These are phyloP conservation scores for Elongisporangium anandrum DNA, from an alignment of 352 stramenopile species.

Conservation along the genomic window DNA sequence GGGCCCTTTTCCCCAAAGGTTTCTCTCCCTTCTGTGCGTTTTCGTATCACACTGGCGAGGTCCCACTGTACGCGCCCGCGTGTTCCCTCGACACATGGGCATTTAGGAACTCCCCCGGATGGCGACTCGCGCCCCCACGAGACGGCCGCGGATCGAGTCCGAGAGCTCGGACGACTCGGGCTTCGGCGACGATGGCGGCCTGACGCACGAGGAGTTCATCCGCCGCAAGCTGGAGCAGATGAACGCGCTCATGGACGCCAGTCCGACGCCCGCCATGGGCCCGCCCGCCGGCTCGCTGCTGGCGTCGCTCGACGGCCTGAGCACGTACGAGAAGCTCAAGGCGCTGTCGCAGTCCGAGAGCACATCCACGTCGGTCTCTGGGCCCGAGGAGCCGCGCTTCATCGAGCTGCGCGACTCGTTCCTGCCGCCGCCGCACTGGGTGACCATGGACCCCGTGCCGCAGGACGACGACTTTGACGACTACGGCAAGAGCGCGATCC, in stretches of 20 bases:
- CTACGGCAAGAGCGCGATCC: neutral
- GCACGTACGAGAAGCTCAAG: slow-evolving; percentile 50
- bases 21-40: neutral
- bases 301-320: slow-evolving; percentile 16
- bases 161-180: slow-evolving; percentile 42
- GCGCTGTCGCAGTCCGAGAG: slow-evolving; percentile 41
- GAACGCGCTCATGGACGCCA: slow-evolving; percentile 35
- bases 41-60: neutral
- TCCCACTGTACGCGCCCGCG: neutral
- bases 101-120: slow-evolving; percentile 1
- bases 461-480: slow-evolving; percentile 2
- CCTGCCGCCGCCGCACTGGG: slow-evolving; percentile 7
- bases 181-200: slow-evolving; percentile 36
- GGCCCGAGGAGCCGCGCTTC: neutral
- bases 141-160: slow-evolving; percentile 15
- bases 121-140: neutral
- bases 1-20: neutral
- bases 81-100: neutral
- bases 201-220: slow-evolving; percentile 45
- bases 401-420: slow-evolving; percentile 23
- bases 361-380: neutral
- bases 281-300: slow-evolving; percentile 3
- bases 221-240: slow-evolving; percentile 48
- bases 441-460: neutral
- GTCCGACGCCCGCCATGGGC: slow-evolving; percentile 3